Evolutionary conservation across 768 basidiomycete genomes (phyloP), one percentile per base, ranked within the genome.

Genomic region (Auriscalpium orientale): DNA sequence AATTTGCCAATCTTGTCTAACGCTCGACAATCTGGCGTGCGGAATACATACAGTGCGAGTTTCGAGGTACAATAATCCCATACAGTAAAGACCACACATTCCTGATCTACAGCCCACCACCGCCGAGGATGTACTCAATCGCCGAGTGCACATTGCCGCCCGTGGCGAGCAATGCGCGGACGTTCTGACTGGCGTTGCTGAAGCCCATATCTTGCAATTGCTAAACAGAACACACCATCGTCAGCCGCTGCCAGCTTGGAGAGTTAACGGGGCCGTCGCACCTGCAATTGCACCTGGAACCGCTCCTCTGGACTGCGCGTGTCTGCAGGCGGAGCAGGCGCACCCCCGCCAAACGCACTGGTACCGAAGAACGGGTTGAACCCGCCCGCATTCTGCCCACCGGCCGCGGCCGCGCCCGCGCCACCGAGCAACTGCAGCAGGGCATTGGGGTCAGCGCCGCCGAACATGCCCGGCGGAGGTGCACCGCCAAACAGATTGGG

Each of bases 161-260:
- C 0, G 93, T 94, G 49, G 91, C 92, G 9, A 92, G 78, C 45
- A 98, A 74, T 5, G 95, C 94, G 4, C 94, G 79, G 8, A 98
- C 78, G 68, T 98, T 98, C 77, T 93, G 90, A 44, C 80, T 69
- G 8, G 92, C 92, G 55, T 95, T 93, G 51, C 79, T 82, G 70
- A 98, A 91, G 1, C 92, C 95, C 95, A 98, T 98, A 57, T 89
- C 90, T 67, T 91, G 87, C 65, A 98, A 70, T 85, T 95, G 92
- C 89, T 92, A 61, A 5, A 34, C n/a, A 18, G n/a, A 22, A 47
- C 34, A 47, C 18, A 33, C 4, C 22, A 51, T 33, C 33, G 49
- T 28, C 16, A 8, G 22, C 15, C 15, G 13, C 0, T n/a, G 13
- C 11, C 38, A 45, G 9, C 20, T 12, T 45, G 28, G 35, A 64